These are phyloP conservation scores for Thalassiosira mediterranea DNA, from an alignment of 352 stramenopile genomes.

Conservation along the genomic window DNA sequence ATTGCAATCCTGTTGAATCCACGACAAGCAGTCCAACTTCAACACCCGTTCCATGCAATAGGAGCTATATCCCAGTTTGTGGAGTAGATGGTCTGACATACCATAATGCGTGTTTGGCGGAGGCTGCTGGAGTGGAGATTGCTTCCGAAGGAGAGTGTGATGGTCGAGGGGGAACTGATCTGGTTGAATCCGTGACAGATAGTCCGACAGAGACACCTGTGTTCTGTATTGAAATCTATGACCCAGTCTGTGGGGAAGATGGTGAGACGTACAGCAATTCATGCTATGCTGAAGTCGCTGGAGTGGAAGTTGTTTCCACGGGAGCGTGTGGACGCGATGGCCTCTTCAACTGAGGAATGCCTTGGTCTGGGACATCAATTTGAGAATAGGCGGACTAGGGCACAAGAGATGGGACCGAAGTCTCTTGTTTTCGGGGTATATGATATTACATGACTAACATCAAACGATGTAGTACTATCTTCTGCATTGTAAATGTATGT, in stretches of 20 bases:
- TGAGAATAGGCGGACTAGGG: no score
- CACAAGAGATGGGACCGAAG: no score
- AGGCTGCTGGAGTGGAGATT: background rate
- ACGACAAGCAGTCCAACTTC: no score
- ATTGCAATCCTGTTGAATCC: no score
- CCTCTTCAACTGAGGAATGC: no score
- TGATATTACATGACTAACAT: no score
- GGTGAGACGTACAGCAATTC: background rate
- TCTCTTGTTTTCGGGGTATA: no score
- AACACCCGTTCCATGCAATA: no score
- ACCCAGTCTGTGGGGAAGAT: background rate
- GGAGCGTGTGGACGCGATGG: no score
- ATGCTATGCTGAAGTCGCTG: constrained; percentile 1
- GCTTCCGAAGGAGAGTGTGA: background rate
- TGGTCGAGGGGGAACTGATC: background rate
- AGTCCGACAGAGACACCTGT: background rate
- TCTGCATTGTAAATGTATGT: no score
- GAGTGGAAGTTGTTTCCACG: background rate
- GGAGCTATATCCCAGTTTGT: constrained; percentile 2
- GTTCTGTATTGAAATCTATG: background rate
- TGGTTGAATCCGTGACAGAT: background rate
- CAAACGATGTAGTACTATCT: no score
- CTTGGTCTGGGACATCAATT: no score
- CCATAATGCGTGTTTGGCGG: background rate
- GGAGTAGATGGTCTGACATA: background rate